Evolutionary conservation across 2,329 filamentous ascomycete species (phyloP).

Genomic region (Venturia nashicola): DNA sequence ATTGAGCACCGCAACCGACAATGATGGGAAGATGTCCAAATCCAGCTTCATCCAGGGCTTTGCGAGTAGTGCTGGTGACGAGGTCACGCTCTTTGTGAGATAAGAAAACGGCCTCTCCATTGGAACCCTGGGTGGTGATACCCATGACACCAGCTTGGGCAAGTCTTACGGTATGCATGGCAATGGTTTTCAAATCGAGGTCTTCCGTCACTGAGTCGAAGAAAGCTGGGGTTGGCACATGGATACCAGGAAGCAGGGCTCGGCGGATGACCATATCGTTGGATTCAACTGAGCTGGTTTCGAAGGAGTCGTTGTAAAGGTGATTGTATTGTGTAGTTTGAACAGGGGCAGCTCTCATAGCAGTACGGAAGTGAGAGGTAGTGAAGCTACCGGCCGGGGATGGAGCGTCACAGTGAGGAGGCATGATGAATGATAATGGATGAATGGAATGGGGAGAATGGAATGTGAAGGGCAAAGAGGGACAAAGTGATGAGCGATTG

Average conservation of each 20-base stretch:
- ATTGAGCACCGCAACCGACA: conserved; percentile 63
- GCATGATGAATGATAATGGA: conserved; percentile 11
- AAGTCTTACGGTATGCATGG: conserved; percentile 49
- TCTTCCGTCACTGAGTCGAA: conserved; percentile 29
- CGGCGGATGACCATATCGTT: conserved; percentile 22
- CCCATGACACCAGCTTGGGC: conserved; percentile 60
- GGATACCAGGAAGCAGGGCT: conserved; percentile 28
- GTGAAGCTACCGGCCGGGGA: conserved; percentile 11
- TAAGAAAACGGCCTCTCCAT: conserved; percentile 72
- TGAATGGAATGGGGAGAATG: neutral
- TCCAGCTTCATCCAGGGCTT: conserved; percentile 54
- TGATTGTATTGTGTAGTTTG: conserved; percentile 20
- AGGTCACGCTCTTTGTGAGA: conserved; percentile 56
- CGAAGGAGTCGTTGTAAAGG: conserved; percentile 22
- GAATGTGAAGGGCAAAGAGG: neutral
- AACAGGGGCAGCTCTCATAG: conserved; percentile 16
- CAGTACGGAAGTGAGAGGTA: conserved; percentile 3
- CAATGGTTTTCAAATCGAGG: conserved; percentile 27
- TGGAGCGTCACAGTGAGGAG: conserved; percentile 12
- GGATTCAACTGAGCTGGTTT: conserved; percentile 25
- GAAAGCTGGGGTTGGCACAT: conserved; percentile 33
- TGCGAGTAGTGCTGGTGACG: conserved; percentile 57
- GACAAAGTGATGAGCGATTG: neutral
- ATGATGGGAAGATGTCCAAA: conserved; percentile 57
- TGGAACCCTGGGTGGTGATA: conserved; percentile 67